Base-by-base conservation (phyloP, 495 filamentous ascomycete species). In the Schizothecium vesticola region DNA sequence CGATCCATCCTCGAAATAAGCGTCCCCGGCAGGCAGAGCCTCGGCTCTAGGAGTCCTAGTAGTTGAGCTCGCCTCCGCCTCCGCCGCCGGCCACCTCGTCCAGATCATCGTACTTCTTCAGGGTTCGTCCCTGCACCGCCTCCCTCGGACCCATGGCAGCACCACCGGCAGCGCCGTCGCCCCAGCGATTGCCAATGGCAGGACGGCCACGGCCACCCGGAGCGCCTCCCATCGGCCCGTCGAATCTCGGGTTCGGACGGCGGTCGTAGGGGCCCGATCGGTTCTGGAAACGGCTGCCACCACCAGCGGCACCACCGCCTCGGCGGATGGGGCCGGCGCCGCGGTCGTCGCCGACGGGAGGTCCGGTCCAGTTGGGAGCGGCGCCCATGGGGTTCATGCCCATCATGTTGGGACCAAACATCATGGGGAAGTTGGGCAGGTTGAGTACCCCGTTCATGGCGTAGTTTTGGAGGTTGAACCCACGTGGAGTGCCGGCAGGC, bases 31-130 rank as follows among this genome's bases (percentile, higher is more conserved):
- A 51, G 43, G 5, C 43, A 19, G 19, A 7, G 7, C 19, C 16
- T 51, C 43, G 5, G 16, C 43, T 13, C 31, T 33, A 3, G 6
- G 21, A 21, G 19, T 7, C 2, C 43, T 69, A 89, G 75, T 89
- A 89, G 76, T 89, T 88, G 31, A 89, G 76, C 75, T 89, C 87
- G 13, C 84, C 83, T n/a, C 85, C 85, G 19, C 80, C 58, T 59
- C 65, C 86, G 57, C 83, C 84, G 19, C 84, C 84, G 16, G 83
- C 82, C 31, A 86, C 84, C 19, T 95, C 94, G 81, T 99, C 95
- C 2, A 99, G 81, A 79, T 99, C 95, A 78, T 98, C 96, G 78
- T 99, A 99, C 77, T 91, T 96, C 84, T 95, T 97, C 36, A 99
- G 75, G 56, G 90, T 96, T 59, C 95, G 86, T 4, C 96, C 95